Percentiles rank a stretch among this genome's conserved stretches.
These are phyloP conservation scores for Prototheca wickerhamii DNA, from an alignment of 163 green algal species.

Conservation along the genomic window DNA sequence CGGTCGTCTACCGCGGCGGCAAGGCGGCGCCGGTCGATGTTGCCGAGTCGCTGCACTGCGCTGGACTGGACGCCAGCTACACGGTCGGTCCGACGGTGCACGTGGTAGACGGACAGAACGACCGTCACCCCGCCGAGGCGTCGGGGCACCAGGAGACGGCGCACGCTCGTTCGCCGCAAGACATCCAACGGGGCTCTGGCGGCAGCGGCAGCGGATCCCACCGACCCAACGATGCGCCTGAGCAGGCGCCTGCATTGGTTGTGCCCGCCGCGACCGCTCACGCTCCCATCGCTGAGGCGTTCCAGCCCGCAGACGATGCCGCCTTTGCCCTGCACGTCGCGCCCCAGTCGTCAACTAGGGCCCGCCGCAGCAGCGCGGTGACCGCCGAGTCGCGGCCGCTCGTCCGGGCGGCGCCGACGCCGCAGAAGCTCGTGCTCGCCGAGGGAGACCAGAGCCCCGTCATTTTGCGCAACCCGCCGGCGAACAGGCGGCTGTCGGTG, in stretches of 20 bases:
- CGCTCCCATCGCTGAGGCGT: too few relatives aligned
- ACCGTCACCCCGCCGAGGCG: background rate
- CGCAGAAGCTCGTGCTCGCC: background rate
- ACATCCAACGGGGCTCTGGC: background rate
- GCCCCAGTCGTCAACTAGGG: background rate
- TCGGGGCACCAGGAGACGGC: background rate
- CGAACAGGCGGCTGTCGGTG: background rate
- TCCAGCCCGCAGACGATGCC: too few relatives aligned
- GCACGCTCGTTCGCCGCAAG: background rate
- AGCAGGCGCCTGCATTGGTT: background rate
- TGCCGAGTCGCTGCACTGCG: background rate
- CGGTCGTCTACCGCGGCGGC: conserved; percentile 9
- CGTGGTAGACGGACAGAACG: background rate
- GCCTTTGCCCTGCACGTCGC: background rate
- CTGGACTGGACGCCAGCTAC: conserved; percentile 7
- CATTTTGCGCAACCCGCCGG: too few relatives aligned
- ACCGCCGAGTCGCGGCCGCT: conserved; percentile 6
- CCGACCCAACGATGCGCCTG: background rate
- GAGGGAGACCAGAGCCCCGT: too few relatives aligned
- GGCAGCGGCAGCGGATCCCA: background rate
- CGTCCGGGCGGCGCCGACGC: background rate
- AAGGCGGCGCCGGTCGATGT: background rate
- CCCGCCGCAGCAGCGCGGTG: conserved; percentile 5
- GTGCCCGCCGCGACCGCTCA: too few relatives aligned
- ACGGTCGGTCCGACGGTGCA: background rate